These are phyloP conservation scores for Agastache rugosa DNA, from an alignment of 257 asterid species.

Conservation along the genomic window DNA sequence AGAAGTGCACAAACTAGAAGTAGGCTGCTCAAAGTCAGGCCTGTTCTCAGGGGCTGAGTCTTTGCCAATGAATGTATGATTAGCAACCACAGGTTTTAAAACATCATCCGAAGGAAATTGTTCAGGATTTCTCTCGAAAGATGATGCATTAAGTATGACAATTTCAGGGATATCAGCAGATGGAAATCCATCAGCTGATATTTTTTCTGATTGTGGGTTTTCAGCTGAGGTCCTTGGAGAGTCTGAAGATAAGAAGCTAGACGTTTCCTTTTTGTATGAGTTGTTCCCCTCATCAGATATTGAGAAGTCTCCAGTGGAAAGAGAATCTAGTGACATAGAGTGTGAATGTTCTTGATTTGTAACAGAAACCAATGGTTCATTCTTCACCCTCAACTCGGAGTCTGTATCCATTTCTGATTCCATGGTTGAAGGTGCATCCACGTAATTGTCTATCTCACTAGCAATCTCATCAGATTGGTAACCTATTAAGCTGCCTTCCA, in stretches of 20 bases:
- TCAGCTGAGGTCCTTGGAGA: slow-evolving; percentile 48
- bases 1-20: slow-evolving; percentile 39
- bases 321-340: slow-evolving; percentile 62
- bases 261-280: slow-evolving; percentile 47
- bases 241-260: slow-evolving; percentile 46
- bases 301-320: slow-evolving; percentile 58
- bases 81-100: slow-evolving; percentile 35
- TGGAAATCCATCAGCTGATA: slow-evolving; percentile 35
- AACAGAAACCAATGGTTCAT: slow-evolving; percentile 41
- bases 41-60: slow-evolving; percentile 33
- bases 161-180: slow-evolving; percentile 41
- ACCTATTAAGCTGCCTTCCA: slow-evolving; percentile 48
- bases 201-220: slow-evolving; percentile 38
- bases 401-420: slow-evolving; percentile 80
- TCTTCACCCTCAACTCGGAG: slow-evolving; percentile 61
- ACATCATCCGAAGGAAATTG: slow-evolving; percentile 31
- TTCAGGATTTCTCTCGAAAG: slow-evolving; percentile 36
- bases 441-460: slow-evolving; percentile 76
- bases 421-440: slow-evolving; percentile 82
- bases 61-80: slow-evolving; percentile 23
- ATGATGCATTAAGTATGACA: slow-evolving; percentile 34
- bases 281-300: slow-evolving; percentile 55
- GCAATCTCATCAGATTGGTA: slow-evolving; percentile 69
- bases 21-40: slow-evolving; percentile 48
- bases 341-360: slow-evolving; percentile 50